Base-by-base conservation (phyloP, 1,284 basidiomycete genomes). In the Cutaneotrichosporon sp. region DNA sequence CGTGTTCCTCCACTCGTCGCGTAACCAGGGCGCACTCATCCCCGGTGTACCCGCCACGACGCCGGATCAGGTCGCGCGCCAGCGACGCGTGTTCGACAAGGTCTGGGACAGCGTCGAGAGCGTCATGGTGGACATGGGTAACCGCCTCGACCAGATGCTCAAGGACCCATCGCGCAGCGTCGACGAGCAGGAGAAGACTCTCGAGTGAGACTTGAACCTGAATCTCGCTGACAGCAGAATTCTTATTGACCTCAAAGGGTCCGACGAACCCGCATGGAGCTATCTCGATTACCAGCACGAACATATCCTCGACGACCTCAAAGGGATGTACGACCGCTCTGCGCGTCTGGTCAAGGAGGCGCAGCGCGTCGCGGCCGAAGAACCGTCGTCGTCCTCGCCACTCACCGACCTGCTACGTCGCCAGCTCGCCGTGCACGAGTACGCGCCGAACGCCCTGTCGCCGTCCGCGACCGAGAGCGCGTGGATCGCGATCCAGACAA, bases 21-120 rank as follows among this genome's bases (percentile, higher is more conserved):
- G 52, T 20, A 86, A 86, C 14, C 83, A 90, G 15, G 87, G 86
- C 0, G 90, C 92, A 66, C 79, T 93, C 2, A 78, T 89, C 5
- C 85, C 75, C 14, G 73, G 69, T 4, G 65, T 70, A 4, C 65
- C 61, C 21, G 69, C 84, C 9, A 79, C 81, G 23, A 83, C 81
- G 77, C 77, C 43, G 69, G 77, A 66, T 35, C 70, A 73, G 52
- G 70, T 68, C 49, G 85, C 83, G 60, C 90, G 92, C 68, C 91
- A 96, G 74, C 88, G 85, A 64, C 82, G 92, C 36, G 88, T 99
- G 36, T 83, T 97, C 47, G 90, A 97, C 58, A 97, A 94, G 75
- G 91, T 98, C 2, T 99, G 96, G 96, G 81, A 79, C 4, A 91
- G 85, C 22, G 93, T 97, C 13, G 94, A 98, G 76, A 88, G 85